Evolutionary conservation across 306 rosid genomes (phyloP).

Genomic region (Acacia melanoxylon): DNA sequence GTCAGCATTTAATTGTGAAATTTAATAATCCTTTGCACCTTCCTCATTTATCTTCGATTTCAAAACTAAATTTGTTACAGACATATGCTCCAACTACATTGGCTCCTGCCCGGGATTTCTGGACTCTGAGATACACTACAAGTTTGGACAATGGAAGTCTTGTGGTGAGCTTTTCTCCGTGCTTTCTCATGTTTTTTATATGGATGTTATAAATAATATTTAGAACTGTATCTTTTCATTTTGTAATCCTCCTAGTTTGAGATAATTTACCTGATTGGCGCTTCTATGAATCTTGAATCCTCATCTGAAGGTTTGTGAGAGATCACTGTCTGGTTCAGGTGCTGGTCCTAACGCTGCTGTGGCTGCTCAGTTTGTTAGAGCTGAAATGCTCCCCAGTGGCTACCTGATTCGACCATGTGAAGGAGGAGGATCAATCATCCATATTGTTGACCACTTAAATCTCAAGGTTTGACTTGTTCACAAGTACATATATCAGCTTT

Average conservation of each 20-base stretch:
- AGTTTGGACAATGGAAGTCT: conserved; percentile 88
- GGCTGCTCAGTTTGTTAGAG: conserved; percentile 85
- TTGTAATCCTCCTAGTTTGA: background rate
- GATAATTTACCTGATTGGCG: background rate
- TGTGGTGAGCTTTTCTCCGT: conserved; percentile 57
- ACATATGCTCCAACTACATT: conserved; percentile 89
- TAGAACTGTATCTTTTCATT: background rate
- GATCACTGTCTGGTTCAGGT: conserved; percentile 95
- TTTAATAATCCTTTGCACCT: background rate
- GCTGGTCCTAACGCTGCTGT: conserved; percentile 79
- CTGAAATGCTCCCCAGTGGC: conserved; percentile 90
- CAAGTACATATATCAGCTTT: background rate
- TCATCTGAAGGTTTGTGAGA: conserved; percentile 78
- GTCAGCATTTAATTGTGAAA: conserved; percentile 34
- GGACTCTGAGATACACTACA: conserved; percentile 96
- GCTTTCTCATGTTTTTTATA: background rate
- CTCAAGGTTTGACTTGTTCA: conserved; percentile 68
- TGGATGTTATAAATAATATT: background rate
- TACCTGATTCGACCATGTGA: conserved; percentile 95
- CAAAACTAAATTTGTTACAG: conserved; percentile 42
- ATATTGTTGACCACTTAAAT: conserved; percentile 93
- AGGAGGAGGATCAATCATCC: conserved; percentile 98
- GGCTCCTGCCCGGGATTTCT: conserved; percentile 98
- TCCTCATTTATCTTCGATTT: background rate
- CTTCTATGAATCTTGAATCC: conserved; percentile 21